Evolutionary conservation across 176 grass and related monocot genomes (phyloP), one percentile per base, ranked within the genome.

Genomic region (Cenchrus fungigraminus): DNA sequence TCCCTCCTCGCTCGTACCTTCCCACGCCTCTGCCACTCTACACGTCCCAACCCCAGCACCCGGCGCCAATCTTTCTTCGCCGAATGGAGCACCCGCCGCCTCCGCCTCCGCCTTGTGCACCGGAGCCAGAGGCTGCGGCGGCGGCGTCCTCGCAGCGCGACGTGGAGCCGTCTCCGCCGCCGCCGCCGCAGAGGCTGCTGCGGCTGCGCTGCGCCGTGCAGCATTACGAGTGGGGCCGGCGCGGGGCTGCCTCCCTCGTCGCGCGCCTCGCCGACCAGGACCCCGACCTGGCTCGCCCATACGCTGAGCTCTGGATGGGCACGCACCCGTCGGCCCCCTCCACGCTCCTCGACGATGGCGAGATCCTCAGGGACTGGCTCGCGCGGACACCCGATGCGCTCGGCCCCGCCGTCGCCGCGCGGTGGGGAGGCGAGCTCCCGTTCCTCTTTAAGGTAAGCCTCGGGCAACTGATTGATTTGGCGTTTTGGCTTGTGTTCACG

Each of bases 251-350:
- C 0, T 95, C 93, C 32, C 87, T 86, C 65, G 93, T 93, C 12
- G 91, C 96, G 20, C 88, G 81, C 45, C 89, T 98, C 32, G 64
- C 89, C 50, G 82, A 7, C 17, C 15, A 15, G 5, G 71, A 76
- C 10, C 8, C 87, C 42, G 87, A 95, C 74, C 58, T 37, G 1
- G 80, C 13, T 0, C 72, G 44, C 15, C 93, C 96, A 34, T 98
- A 90, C 55, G 93, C 96, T 15, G 92, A 98, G 91, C 89, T 98
- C n/a, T 98, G 96, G 96, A 94, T 95, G 85, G 96, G 96, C 44
- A 98, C 96, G 9, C 96, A 98, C 87, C 88, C 87, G 0, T 87
- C 96, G 9, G 88, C 68, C 5, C 93, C 93, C 1, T 98, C 93
- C 4, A 56, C 80, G 73, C 83, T 95, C 19, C 63, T 87, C 58